Evolutionary conservation across 1,284 basidiomycete species (phyloP), one percentile per base, ranked within the genome.

Genomic region (Trametes versicolor): DNA sequence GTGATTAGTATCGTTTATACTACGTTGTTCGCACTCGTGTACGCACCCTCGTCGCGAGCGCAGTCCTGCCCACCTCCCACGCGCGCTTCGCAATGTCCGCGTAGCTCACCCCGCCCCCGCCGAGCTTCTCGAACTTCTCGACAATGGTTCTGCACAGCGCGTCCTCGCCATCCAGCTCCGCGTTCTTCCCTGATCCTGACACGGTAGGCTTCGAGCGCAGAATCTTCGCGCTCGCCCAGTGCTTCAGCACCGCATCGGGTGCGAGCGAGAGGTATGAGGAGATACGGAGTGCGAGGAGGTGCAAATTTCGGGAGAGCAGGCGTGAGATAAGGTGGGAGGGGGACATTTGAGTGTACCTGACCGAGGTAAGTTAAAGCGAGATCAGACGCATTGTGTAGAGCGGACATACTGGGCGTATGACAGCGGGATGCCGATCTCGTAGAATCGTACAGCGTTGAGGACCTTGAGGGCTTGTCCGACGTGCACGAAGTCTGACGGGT

Each of bases 221-320:
- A 63, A 99, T 97, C 78, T 98, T 97, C 7, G 94, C 93, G 65
- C 90, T 91, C 0, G 98, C 97, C 98, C 98, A 99, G 75, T 99
- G 97, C 72, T 93, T 94, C 50, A 99, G 82, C 0, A 99, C 96
- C 0, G 89, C 84, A 67, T 97, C 94, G 0, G 95, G 92, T 32
- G 94, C 92, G 25, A 98, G 82, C 7, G 86, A 85, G 17, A 99
- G 85, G 78, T 90, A 95, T 10, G 88, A 85, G 1, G 96, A 96
- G 67, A 99, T 91, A n/a, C 95, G 90, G 7, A 99, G 87, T 2
- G 96, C 95, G 36, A 98, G 88, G 0, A 98, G 87, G 75, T 99
- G 97, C 66, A 96, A 85, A 69, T 96, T 95, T 15, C 96, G 91
- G 0, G 93, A 86, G 4, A 96, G 93, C 13, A 99, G 83, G 2